Evolutionary conservation across 768 basidiomycete species (phyloP).

Genomic region (Amanita molliuscula): DNA sequence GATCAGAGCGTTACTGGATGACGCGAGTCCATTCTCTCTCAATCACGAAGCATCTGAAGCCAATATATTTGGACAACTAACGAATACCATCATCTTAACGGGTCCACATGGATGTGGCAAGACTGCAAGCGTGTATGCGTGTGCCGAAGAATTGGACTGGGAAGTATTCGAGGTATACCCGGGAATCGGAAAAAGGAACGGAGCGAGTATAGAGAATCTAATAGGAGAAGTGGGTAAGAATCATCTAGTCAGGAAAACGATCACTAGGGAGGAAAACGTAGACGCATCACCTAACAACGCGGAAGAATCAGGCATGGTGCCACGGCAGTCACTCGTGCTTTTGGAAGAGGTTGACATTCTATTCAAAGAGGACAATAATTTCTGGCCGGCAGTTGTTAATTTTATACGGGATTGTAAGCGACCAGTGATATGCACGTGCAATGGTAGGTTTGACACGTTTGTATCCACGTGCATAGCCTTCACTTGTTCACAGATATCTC

Average conservation of each 20-base stretch:
- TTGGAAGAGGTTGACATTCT: constrained; percentile 94
- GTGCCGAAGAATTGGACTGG: constrained; percentile 90
- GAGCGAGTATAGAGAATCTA: constrained; percentile 63
- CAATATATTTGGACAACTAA: constrained; percentile 36
- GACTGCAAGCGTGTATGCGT: constrained; percentile 88
- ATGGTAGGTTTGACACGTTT: constrained; percentile 45
- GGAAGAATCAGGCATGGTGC: constrained; percentile 14
- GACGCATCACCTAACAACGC: constrained; percentile 4
- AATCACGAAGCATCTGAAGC: constrained; percentile 1
- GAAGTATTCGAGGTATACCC: constrained; percentile 96
- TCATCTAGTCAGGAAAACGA: constrained; percentile 53
- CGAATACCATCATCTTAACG: constrained; percentile 77
- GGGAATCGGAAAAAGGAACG: constrained; percentile 84
- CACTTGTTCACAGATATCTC: constrained; percentile 43
- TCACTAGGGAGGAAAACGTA: constrained; percentile 6
- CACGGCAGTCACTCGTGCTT: constrained; percentile 81
- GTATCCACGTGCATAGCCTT: constrained; percentile 3
- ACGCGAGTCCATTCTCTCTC: too few species aligned
- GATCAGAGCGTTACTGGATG: constrained; percentile 1
- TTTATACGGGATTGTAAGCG: constrained; percentile 78
- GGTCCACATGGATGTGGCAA: constrained; percentile 87
- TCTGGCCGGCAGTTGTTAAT: constrained; percentile 74
- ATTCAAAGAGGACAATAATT: constrained; percentile 77
- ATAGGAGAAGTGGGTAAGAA: constrained; percentile 93
- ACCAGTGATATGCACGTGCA: constrained; percentile 92